Conservation (phyloP, 306 rosid species). For the Phaseolus lunatus region DNA sequence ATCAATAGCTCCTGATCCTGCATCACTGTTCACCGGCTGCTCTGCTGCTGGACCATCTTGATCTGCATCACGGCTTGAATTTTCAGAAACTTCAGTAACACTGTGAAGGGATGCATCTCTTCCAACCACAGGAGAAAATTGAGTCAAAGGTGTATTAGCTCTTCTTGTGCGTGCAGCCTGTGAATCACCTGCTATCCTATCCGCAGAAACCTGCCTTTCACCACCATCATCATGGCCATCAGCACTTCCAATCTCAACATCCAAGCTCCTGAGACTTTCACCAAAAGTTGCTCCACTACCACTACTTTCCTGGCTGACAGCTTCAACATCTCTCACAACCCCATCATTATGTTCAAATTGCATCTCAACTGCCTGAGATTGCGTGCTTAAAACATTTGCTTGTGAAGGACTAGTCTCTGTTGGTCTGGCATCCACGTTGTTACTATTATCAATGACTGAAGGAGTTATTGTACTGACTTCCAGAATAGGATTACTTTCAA, state of each 20-base stretch:
- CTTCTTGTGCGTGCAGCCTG: constrained; percentile 84
- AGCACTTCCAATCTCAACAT: constrained; percentile 98
- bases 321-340: constrained; percentile 89
- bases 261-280: constrained; percentile 97
- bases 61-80: constrained; percentile 91
- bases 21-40: constrained; percentile 78
- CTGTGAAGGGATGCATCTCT: constrained; percentile 94
- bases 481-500: constrained; percentile 61
- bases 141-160: constrained; percentile 64
- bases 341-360: constrained; percentile 87
- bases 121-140: constrained; percentile 62
- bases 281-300: constrained; percentile 99
- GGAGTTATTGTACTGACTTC: constrained; percentile 55
- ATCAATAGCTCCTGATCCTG: constrained; percentile 92
- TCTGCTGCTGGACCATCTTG: constrained; percentile 81
- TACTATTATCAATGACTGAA: constrained; percentile 45
- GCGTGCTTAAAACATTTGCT: constrained; percentile 57
- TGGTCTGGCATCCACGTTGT: constrained; percentile 58
- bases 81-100: constrained; percentile 95
- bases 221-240: constrained; percentile 98
- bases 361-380: constrained; percentile 81
- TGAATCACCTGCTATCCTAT: constrained; percentile 73
- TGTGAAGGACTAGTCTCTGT: constrained; percentile 62
- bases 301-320: constrained; percentile 97
- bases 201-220: constrained; percentile 88